A percentile compares a stretch with the other conserved stretches of the same genome.
These are phyloP conservation scores for Sporothrix variecibatus DNA, from an alignment of 2,329 filamentous ascomycete species.

Conservation along the genomic window DNA sequence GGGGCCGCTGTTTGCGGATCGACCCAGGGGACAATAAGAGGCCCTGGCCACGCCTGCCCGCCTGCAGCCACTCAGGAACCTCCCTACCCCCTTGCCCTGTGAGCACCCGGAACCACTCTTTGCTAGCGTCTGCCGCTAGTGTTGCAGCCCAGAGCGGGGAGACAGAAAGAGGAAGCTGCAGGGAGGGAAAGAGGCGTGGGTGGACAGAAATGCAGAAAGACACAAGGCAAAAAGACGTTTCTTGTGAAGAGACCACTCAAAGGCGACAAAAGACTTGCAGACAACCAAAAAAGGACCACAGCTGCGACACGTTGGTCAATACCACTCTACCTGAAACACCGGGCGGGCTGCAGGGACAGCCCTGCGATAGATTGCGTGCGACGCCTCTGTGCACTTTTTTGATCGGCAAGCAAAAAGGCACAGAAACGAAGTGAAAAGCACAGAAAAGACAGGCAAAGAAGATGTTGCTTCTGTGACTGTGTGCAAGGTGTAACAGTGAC, in stretches of 20 bases:
- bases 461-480: not conserved
- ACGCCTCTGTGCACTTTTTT: not conserved
- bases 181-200: not conserved
- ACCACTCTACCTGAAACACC: slow-evolving; percentile 26
- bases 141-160: slow-evolving; percentile 17
- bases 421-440: not conserved
- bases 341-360: slow-evolving; percentile 13
- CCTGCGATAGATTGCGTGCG: not conserved
- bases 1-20: slow-evolving; percentile 17
- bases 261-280: not conserved
- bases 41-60: not conserved
- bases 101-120: slow-evolving; percentile 3
- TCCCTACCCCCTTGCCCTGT: not conserved
- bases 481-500: not conserved
- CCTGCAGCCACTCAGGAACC: not conserved
- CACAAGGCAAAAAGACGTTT: not conserved
- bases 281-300: not conserved
- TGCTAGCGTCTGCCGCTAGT: slow-evolving; percentile 20
- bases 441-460: not conserved
- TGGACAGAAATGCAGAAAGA: not conserved
- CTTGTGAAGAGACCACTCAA: not conserved
- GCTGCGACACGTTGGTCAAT: slow-evolving; percentile 18
- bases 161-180: slow-evolving; percentile 15
- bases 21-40: not conserved
- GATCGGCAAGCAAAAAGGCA: not conserved